Base-by-base conservation (phyloP, 331 rosid genomes). In the Quercus tomentella region DNA sequence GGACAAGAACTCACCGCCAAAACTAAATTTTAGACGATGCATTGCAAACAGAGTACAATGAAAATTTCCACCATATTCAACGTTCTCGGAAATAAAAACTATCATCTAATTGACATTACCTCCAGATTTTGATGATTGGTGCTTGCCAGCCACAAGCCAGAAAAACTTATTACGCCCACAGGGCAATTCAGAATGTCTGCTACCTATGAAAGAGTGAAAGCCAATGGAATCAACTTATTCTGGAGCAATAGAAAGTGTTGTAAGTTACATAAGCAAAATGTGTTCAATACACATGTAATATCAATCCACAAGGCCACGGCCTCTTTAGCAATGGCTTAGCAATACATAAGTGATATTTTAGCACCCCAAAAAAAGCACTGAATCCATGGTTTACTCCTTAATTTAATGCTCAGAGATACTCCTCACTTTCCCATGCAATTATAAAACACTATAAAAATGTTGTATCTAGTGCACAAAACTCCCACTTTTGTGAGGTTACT, bases 151-250 rank as follows among this genome's bases (percentile, higher is more conserved):
- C 75, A 82, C 51, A 67, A 78, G 72, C 54, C 77, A n/a, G 74
- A 91, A 84, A 84, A 80, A 77, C 80, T 84, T 87, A 82, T 77
- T 89, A 69, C 79, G 82, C 65, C 89, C 86, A 62, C 83, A 87
- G 79, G 52, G 55, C 76, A 86, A 85, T 45, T 83, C 84, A 70
- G 74, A 58, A 60, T 76, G 84, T 74, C 72, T 80, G 70, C 68
- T 70, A 80, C 86, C 89, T 80, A 81, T 61, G 76, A 69, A 67
- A 83, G 67, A 82, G 68, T 28, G 33, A 61, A 61, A 51, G 72
- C 8, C 62, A 65, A 60, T 35, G n/a, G 15, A 68, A 69, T 76
- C 77, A 82, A 73, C 76, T 73, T 68, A 76, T 26, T 28, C 60
- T 60, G 4, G 55, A 81, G 49, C 21, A 28, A 65, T 21, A 52